Percentiles rank a stretch among this genome's conserved stretches.
Conservation (phyloP, 129 eudicot genomes). For the Heracleum sosnowskyi region DNA sequence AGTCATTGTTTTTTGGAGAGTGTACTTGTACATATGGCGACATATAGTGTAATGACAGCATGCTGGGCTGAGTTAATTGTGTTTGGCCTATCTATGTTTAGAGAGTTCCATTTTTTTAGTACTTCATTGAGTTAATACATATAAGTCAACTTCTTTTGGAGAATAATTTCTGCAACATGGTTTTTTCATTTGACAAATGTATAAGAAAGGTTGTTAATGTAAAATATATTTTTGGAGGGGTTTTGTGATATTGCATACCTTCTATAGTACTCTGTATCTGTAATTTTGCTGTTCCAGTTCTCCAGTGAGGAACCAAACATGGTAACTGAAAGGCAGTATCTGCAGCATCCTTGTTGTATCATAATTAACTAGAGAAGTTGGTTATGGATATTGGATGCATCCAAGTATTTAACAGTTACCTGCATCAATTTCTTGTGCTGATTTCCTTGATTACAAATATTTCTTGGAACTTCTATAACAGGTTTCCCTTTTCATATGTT, state of each 20-base stretch:
- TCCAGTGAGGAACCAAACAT: neutral
- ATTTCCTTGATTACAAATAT: too few species aligned
- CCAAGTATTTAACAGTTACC: too few species aligned
- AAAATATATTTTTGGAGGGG: neutral
- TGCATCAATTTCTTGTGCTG: too few species aligned
- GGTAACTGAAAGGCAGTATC: neutral
- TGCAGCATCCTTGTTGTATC: neutral
- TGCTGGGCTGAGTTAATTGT: constrained; percentile 4
- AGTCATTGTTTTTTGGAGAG: constrained; percentile 11
- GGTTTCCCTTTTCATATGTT: too few species aligned
- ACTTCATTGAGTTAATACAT: neutral
- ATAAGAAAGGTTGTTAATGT: neutral
- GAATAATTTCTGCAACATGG: neutral
- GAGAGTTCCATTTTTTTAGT: neutral
- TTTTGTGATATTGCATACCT: neutral
- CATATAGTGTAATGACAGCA: constrained; percentile 14
- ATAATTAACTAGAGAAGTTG: neutral
- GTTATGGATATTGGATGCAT: too few species aligned
- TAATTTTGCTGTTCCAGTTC: neutral
- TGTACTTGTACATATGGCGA: constrained; percentile 49
- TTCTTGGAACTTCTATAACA: too few species aligned
- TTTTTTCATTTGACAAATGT: neutral
- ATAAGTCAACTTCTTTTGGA: neutral
- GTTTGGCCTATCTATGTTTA: constrained; percentile 13
- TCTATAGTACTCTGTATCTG: neutral